Percentiles rank a stretch among this genome's conserved stretches.
Evolutionary conservation across 148 eudicot genomes (phyloP).

Genomic region (Amaranthus hypochondriacus): DNA sequence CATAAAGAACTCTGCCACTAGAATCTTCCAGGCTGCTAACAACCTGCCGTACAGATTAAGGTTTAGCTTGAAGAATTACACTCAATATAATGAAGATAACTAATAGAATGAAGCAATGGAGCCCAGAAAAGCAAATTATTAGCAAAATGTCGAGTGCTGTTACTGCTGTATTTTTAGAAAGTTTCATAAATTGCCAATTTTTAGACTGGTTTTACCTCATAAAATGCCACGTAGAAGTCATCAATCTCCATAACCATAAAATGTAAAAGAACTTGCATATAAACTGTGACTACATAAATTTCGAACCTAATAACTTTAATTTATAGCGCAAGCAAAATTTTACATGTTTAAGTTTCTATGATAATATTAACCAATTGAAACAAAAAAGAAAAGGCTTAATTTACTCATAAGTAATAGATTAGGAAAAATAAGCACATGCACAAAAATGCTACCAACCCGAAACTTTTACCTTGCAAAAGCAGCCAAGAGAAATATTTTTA

Average conservation of each 20-base stretch:
- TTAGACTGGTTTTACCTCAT: neutral
- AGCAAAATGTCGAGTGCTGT: neutral
- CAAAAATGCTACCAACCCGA: neutral
- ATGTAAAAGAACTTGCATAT: neutral
- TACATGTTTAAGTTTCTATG: neutral
- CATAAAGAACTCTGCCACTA: constrained; percentile 69
- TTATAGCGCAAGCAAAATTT: neutral
- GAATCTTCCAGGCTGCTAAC: constrained; percentile 51
- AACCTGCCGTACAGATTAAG: constrained; percentile 39
- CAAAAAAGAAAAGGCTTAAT: neutral
- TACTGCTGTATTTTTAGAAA: neutral
- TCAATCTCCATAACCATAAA: neutral
- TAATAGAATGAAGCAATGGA: neutral
- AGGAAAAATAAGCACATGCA: neutral
- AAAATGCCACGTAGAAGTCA: neutral
- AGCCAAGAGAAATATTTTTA: neutral
- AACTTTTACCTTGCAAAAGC: neutral
- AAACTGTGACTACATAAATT: neutral
- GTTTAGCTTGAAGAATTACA: constrained; percentile 3
- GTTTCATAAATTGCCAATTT: neutral
- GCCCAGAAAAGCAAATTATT: neutral
- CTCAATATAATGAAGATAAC: neutral
- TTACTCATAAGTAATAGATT: neutral
- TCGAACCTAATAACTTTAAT: neutral
- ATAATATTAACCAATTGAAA: neutral